Evolutionary conservation across 768 basidiomycete species (phyloP).

Genomic region (Lactarius deliciosus): DNA sequence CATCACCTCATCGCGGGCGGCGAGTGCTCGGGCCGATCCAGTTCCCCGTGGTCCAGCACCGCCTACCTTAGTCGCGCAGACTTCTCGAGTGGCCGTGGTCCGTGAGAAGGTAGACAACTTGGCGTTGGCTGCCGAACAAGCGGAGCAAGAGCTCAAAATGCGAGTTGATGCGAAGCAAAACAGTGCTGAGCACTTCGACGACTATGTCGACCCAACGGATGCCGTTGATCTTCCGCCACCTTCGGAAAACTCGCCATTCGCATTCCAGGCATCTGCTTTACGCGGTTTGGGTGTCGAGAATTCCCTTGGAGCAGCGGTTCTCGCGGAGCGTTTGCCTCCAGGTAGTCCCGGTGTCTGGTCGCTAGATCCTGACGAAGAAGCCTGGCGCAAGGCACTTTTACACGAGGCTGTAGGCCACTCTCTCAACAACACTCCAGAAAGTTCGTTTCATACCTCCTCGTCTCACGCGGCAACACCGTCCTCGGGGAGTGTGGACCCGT

Average conservation of each 20-base stretch:
- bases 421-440: conserved; percentile 52
- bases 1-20: conserved; percentile 21
- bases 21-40: conserved; percentile 30
- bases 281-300: conserved; percentile 73
- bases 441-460: conserved; percentile 41
- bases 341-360: conserved; percentile 59
- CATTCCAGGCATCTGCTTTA: conserved; percentile 70
- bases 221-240: conserved; percentile 76
- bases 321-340: conserved; percentile 71
- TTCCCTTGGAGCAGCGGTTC: conserved; percentile 70
- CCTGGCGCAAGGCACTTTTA: conserved; percentile 75
- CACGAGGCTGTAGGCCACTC: conserved; percentile 80
- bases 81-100: conserved; percentile 68
- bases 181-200: conserved; percentile 45
- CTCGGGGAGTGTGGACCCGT: conserved; percentile 34
- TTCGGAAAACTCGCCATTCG: conserved; percentile 66
- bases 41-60: conserved; percentile 30
- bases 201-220: conserved; percentile 82
- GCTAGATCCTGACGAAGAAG: conserved; percentile 54
- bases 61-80: conserved; percentile 17
- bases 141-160: conserved; percentile 67
- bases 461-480: conserved; percentile 22
- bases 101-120: conserved; percentile 79
- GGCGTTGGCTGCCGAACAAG: conserved; percentile 67
- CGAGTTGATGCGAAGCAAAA: conserved; percentile 50